These are phyloP conservation scores for Betula pendula DNA, from an alignment of 306 rosid genomes.

Conservation along the genomic window DNA sequence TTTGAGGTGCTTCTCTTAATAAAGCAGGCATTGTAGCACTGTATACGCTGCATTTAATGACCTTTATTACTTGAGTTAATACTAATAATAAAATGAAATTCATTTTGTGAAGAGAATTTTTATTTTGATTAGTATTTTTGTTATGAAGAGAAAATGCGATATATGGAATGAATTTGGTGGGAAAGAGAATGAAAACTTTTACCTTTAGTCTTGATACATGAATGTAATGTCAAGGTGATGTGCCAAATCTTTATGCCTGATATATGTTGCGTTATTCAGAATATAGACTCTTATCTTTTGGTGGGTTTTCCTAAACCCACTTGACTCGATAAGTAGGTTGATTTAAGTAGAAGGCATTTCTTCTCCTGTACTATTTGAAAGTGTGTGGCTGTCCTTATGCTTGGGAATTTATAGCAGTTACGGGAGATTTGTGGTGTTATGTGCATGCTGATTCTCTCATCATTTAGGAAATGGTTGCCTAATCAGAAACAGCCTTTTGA, in stretches of 20 bases:
- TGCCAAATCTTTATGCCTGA: neutral
- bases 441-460: neutral
- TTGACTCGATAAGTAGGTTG: neutral
- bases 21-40: neutral
- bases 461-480: neutral
- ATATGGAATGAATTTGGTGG: neutral
- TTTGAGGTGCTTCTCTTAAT: neutral
- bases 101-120: too few species aligned
- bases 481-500: neutral
- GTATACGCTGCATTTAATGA: neutral
- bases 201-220: neutral
- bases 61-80: neutral
- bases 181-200: neutral
- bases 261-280: neutral
- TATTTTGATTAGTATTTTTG: too few species aligned
- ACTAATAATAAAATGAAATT: neutral
- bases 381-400: neutral
- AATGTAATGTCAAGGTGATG: neutral
- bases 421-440: neutral
- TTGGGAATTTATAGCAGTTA: neutral
- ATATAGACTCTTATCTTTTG: neutral
- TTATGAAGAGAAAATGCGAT: neutral
- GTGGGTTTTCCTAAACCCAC: neutral
- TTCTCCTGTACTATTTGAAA: neutral
- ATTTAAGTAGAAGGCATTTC: neutral